phyloP scores from a whole-genome alignment of 306 rosid genomes.

The Cicer pinnatifidum region DNA sequence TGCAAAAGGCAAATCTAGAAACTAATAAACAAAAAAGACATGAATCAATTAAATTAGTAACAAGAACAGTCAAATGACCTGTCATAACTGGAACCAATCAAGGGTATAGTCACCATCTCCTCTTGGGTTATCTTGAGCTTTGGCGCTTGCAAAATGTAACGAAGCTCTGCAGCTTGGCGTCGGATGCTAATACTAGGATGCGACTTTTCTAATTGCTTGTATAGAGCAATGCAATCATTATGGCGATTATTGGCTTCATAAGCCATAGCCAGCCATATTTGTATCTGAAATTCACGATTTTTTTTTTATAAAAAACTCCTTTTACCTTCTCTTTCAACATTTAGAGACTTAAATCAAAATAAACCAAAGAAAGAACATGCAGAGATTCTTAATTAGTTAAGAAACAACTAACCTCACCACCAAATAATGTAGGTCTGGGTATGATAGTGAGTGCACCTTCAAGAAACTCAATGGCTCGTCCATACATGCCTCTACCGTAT shows the following conservation, averaged over 20 bases:
- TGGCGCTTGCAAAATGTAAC: slow-evolving; percentile 93
- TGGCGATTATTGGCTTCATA: slow-evolving; percentile 93
- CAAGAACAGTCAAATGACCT: slow-evolving; percentile 37
- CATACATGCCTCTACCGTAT: slow-evolving; percentile 86
- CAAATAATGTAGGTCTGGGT: slow-evolving; percentile 77
- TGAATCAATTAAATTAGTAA: slow-evolving; percentile 23
- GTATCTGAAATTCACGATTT: slow-evolving; percentile 62
- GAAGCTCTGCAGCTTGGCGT: slow-evolving; percentile 96
- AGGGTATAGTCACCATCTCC: slow-evolving; percentile 85
- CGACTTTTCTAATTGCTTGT: slow-evolving; percentile 73
- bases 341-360: neutral
- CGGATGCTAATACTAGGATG: slow-evolving; percentile 80
- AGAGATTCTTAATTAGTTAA: slow-evolving; percentile 10
- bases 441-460: slow-evolving; percentile 95
- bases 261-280: slow-evolving; percentile 99
- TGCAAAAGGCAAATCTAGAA: neutral
- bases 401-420: slow-evolving; percentile 89
- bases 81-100: slow-evolving; percentile 52
- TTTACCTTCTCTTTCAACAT: neutral
- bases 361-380: neutral
- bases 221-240: slow-evolving; percentile 80
- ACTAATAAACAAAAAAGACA: neutral
- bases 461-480: slow-evolving; percentile 88
- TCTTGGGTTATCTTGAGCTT: slow-evolving; percentile 94
- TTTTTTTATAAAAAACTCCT: neutral